A percentile compares a stretch with the other conserved stretches of the same genome.
phyloP scores from a whole-genome alignment of 176 grass and related monocot species.

The Zizania latifolia region DNA sequence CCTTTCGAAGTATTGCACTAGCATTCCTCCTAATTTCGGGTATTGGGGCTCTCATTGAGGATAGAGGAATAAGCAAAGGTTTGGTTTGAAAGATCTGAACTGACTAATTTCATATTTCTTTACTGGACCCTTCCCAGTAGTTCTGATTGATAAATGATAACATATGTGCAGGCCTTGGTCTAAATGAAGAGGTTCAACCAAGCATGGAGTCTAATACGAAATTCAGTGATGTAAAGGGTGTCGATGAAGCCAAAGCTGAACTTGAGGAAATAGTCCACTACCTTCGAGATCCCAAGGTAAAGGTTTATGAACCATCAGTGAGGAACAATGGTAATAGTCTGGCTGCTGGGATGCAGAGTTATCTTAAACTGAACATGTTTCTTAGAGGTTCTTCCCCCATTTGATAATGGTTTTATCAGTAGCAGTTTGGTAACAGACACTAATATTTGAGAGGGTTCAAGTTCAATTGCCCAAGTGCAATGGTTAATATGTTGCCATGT shows the following conservation, averaged over 20 bases:
- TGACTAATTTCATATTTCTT: constrained; percentile 24
- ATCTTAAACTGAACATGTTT: neutral
- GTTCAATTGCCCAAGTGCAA: neutral
- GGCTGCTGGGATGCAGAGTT: neutral
- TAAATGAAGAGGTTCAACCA: constrained; percentile 97
- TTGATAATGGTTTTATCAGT: neutral
- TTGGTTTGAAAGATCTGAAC: constrained; percentile 36
- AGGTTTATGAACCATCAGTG: neutral
- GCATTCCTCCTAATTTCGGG: constrained; percentile 97
- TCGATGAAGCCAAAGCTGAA: constrained; percentile 96
- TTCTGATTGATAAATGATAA: constrained; percentile 20
- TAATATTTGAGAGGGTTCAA: neutral
- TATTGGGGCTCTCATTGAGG: constrained; percentile 91
- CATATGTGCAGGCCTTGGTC: constrained; percentile 71
- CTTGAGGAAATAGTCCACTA: constrained; percentile 99
- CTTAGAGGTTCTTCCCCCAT: neutral
- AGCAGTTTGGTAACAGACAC: neutral
- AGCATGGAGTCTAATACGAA: constrained; percentile 86
- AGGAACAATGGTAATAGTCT: neutral
- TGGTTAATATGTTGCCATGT: neutral
- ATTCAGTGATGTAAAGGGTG: constrained; percentile 97
- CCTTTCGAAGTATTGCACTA: constrained; percentile 82
- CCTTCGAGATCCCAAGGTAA: constrained; percentile 94
- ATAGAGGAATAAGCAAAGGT: constrained; percentile 99
- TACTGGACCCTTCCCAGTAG: constrained; percentile 5